Conservation (phyloP, 768 basidiomycete species). For the Kwoniella dejecticola region DNA sequence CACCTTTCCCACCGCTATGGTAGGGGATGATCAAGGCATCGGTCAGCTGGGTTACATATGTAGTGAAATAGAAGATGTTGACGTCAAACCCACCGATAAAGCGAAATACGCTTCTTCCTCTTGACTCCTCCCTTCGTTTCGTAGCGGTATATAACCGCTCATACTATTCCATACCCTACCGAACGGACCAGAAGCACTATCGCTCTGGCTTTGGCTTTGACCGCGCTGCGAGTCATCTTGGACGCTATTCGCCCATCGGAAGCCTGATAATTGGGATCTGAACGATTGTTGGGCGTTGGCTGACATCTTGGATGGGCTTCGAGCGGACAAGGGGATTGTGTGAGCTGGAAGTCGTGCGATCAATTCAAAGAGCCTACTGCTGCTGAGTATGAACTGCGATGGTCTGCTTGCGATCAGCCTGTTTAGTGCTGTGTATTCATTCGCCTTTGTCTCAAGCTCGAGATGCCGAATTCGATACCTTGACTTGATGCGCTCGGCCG, state of each 20-base stretch:
- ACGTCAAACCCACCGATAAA: constrained; percentile 39
- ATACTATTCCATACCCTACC: constrained; percentile 83
- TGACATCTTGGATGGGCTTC: constrained; percentile 51
- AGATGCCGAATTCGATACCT: not conserved
- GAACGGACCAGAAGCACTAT: constrained; percentile 65
- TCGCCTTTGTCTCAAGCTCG: no score
- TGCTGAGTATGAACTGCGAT: no score
- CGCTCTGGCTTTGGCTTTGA: constrained; percentile 9
- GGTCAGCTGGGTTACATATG: not conserved
- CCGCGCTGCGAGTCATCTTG: constrained; percentile 48
- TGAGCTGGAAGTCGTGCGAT: no score
- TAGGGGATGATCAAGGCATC: constrained; percentile 54
- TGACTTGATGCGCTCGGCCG: not conserved
- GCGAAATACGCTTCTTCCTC: constrained; percentile 94
- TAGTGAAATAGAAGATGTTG: not conserved
- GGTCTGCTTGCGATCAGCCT: no score
- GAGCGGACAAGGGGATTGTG: not conserved
- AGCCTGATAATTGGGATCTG: constrained; percentile 52
- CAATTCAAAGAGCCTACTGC: no score
- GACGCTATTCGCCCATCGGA: constrained; percentile 55
- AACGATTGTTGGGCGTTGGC: constrained; percentile 47
- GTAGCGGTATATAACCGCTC: constrained; percentile 81
- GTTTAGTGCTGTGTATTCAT: no score
- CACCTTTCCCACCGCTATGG: constrained; percentile 86
- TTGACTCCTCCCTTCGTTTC: constrained; percentile 76